Conservation (phyloP, 306 rosid genomes). For the Elaeagnus macrophylla region DNA sequence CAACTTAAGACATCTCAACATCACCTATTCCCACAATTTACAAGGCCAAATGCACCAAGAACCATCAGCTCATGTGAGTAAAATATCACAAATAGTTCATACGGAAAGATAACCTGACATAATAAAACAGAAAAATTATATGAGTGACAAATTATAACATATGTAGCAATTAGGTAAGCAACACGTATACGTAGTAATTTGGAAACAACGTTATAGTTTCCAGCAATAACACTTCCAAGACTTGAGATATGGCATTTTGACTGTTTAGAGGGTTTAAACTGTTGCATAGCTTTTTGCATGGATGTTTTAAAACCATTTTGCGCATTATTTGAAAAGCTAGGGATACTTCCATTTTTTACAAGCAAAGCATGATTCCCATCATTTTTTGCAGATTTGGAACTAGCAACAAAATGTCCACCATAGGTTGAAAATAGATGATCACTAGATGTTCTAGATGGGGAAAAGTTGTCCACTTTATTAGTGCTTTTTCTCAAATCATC, state of each 20-base stretch:
- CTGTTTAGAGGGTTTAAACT: constrained; percentile 58
- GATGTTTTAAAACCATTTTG: constrained; percentile 60
- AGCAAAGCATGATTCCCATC: constrained; percentile 41
- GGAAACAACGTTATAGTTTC: constrained; percentile 23
- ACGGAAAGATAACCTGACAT: constrained; percentile 57
- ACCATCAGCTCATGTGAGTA: constrained; percentile 50
- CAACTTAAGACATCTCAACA: constrained; percentile 17
- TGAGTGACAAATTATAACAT: constrained; percentile 7
- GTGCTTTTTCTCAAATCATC: constrained; percentile 23
- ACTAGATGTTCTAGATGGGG: constrained; percentile 26
- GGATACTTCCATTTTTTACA: constrained; percentile 29
- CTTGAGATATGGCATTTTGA: constrained; percentile 24
- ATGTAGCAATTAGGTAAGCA: constrained; percentile 7
- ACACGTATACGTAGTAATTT: background rate
- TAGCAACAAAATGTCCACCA: constrained; percentile 31
- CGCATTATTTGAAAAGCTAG: constrained; percentile 44
- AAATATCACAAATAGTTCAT: constrained; percentile 47
- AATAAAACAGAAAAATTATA: constrained; percentile 24
- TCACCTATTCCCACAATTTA: constrained; percentile 78
- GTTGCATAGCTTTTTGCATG: constrained; percentile 60
- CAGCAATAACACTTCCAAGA: constrained; percentile 36
- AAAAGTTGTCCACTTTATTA: constrained; percentile 29
- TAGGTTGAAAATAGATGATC: constrained; percentile 27
- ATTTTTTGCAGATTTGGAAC: constrained; percentile 29
- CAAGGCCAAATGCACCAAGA: constrained; percentile 60